Conservation (phyloP, 2,329 filamentous ascomycete species). For the Plectosphaerella sp. region DNA sequence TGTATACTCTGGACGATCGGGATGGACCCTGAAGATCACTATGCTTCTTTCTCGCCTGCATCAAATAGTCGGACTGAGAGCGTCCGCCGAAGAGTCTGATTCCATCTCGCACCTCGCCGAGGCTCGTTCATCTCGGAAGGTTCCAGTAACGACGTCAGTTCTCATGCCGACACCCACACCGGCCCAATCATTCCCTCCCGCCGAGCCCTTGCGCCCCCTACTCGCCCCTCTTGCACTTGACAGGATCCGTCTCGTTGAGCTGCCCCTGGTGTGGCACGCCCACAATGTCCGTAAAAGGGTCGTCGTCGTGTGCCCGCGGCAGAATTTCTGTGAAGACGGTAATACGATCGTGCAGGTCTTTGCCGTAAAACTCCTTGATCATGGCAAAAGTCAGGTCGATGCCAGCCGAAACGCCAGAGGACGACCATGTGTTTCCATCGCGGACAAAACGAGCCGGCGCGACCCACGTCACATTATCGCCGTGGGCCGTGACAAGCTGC, state of each 20-base stretch:
- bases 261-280: constrained; percentile 10
- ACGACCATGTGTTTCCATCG: constrained; percentile 64
- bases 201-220: not conserved
- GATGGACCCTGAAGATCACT: too few species aligned
- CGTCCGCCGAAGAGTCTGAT: too few species aligned
- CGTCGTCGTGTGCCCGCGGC: constrained; percentile 18
- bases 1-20: too few species aligned
- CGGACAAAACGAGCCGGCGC: constrained; percentile 57
- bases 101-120: too few species aligned
- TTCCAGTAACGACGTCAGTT: too few species aligned
- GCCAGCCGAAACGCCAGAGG: constrained; percentile 45
- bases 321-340: constrained; percentile 50
- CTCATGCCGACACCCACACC: too few species aligned
- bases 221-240: not conserved
- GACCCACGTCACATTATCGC: constrained; percentile 55
- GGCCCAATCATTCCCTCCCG: too few species aligned
- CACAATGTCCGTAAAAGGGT: constrained; percentile 21
- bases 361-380: constrained; percentile 40
- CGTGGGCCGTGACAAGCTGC: constrained; percentile 37
- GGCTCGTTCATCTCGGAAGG: too few species aligned
- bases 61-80: too few species aligned
- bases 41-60: too few species aligned
- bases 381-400: constrained; percentile 32
- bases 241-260: not conserved
- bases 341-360: constrained; percentile 36